These are phyloP conservation scores for Neurospora sp. DNA, from an alignment of 495 filamentous ascomycete genomes.

Conservation along the genomic window DNA sequence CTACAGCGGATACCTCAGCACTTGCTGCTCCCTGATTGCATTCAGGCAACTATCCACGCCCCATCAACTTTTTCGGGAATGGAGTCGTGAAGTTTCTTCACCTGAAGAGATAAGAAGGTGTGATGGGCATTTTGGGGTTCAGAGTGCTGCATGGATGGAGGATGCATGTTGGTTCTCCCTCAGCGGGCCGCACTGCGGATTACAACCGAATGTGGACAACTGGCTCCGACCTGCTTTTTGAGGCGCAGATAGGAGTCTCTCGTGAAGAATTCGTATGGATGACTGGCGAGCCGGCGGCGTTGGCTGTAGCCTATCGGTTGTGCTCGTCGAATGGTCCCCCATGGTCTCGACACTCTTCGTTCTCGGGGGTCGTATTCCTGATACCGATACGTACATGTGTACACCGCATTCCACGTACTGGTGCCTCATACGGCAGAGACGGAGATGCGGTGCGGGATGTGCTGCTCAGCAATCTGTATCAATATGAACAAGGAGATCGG, in stretches of 20 bases:
- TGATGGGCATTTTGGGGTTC: not conserved
- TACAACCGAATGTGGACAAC: not conserved
- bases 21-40: not conserved
- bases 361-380: not conserved
- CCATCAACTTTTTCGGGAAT: not conserved
- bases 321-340: not conserved
- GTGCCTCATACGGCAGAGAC: not conserved
- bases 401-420: not conserved
- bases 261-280: not conserved
- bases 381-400: not conserved
- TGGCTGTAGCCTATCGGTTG: not conserved
- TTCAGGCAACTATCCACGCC: not conserved
- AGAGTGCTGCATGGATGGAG: not conserved
- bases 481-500: not conserved
- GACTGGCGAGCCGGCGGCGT: not conserved
- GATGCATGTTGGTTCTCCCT: not conserved
- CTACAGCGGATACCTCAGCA: not conserved
- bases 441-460: not conserved
- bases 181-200: not conserved
- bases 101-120: not conserved
- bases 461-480: not conserved
- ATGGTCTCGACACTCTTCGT: not conserved
- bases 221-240: not conserved
- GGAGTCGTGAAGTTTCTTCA: not conserved
- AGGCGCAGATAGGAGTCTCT: not conserved